Base-by-base conservation (phyloP, 768 basidiomycete genomes). In the Tricholomella constricta region DNA sequence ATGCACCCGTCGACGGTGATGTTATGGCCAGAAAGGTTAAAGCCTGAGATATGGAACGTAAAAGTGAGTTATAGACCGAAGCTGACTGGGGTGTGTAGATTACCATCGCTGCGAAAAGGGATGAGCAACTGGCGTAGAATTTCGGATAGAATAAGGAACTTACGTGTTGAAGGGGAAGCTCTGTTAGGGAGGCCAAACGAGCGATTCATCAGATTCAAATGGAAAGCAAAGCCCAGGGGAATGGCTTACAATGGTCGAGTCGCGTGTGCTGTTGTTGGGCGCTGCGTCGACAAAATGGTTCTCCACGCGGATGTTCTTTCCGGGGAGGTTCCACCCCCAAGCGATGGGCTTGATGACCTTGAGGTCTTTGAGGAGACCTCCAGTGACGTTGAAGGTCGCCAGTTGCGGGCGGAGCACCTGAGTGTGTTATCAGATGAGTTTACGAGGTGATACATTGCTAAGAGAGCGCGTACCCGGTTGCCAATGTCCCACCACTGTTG, bases 401-500 rank as follows among this genome's bases (percentile, higher is more conserved):
- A 80, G 69, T 54, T 80, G 78, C 19, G 78, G 78, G 17, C 78
- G 70, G 27, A 74, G 69, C 9, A 61, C 69, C 72, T 74, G 32
- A 1, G 44, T 31, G 46, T 10, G 31, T 17, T 2, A 52, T 4
- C 11, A 19, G 46, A 45, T 40, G 36, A 23, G 20, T 38, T 43
- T 9, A 25, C 20, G 3, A 15, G 41, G 12, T 8, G 32, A n/a
- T n/a, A n/a, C n/a, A n/a, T n/a, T n/a, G 27, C 26, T 15, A 37
- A 46, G 15, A 19, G 32, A n/a, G 12, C 11, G 60, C 72, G 48
- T 47, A 78, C 76, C 32, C 68, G 62, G 50, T 73, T 76, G 19
- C 74, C 75, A 45, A 72, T 65, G 50, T 78, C 70, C 77, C 78
- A 79, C 77, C 77, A 79, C 53, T 77, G 74, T 55, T 79, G 73